Evolutionary conservation across 1,284 basidiomycete genomes (phyloP).

Genomic region (Ceratobasidium sp.): DNA sequence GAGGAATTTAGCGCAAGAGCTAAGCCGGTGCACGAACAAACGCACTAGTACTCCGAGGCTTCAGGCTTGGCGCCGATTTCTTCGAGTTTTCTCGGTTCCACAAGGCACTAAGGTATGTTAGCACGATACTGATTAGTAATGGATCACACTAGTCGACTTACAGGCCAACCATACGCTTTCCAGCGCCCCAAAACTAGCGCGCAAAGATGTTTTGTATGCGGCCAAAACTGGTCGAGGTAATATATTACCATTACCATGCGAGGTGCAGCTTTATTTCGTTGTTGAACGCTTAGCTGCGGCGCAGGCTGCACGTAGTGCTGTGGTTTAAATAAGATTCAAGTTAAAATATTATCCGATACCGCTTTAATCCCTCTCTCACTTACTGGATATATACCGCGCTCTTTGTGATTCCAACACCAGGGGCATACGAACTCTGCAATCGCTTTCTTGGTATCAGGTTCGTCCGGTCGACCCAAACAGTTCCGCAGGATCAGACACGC

Average conservation of each 20-base stretch:
- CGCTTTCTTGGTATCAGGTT: neutral
- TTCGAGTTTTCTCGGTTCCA: slow-evolving; percentile 16
- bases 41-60: neutral
- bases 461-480: neutral
- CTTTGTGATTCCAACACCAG: slow-evolving; percentile 13
- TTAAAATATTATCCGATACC: neutral
- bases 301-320: slow-evolving; percentile 18
- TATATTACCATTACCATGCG: slow-evolving; percentile 26
- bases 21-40: neutral
- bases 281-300: neutral
- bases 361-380: neutral
- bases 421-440: neutral
- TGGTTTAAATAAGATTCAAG: neutral
- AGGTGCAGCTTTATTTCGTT: neutral
- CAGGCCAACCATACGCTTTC: slow-evolving; percentile 1
- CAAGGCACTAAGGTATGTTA: neutral
- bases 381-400: slow-evolving; percentile 7
- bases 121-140: too few relatives aligned
- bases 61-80: neutral
- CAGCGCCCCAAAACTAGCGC: neutral
- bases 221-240: slow-evolving; percentile 34
- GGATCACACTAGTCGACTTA: too few relatives aligned
- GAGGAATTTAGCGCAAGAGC: neutral
- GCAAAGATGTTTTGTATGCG: slow-evolving; percentile 6
- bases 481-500: neutral